A percentile compares a stretch with the other conserved stretches of the same genome.
phyloP scores from a whole-genome alignment of 2,329 filamentous ascomycete genomes.

The Chaetomium sp. region DNA sequence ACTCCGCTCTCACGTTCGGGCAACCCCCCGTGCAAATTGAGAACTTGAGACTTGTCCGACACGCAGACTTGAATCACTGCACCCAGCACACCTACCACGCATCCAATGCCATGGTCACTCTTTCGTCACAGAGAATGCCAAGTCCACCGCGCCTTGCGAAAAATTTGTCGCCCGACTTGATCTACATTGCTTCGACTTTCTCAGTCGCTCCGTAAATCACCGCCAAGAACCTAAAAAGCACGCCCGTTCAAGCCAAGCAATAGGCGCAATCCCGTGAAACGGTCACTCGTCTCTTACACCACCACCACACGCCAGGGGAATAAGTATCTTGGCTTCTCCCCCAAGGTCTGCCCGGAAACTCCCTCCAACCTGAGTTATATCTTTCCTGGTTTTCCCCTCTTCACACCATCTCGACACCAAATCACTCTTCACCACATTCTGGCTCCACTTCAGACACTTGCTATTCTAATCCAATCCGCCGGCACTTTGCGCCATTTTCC shows the following conservation, averaged over 20 bases:
- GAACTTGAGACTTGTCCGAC: background rate
- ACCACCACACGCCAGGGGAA: background rate
- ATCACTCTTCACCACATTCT: background rate
- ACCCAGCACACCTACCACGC: no score
- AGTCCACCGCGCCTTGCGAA: background rate
- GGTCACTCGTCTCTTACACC: background rate
- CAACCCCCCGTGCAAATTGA: no score
- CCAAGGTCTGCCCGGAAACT: background rate
- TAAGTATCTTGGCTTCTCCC: background rate
- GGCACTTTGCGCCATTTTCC: conserved; percentile 8
- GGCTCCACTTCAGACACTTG: background rate
- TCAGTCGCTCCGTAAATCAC: conserved; percentile 8
- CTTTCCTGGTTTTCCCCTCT: background rate
- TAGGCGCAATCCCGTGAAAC: background rate
- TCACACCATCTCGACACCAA: background rate
- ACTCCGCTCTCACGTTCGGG: no score
- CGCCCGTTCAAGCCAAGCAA: background rate
- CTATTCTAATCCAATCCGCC: background rate
- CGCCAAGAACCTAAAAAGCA: conserved; percentile 8
- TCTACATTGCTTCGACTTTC: conserved; percentile 16
- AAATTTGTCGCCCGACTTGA: conserved; percentile 12
- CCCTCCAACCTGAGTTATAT: background rate
- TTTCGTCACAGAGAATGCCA: background rate
- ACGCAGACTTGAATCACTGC: background rate
- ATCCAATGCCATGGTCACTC: no score